These are phyloP conservation scores for Zymoseptoria passerinii DNA, from an alignment of 2,329 filamentous ascomycete species.

Conservation along the genomic window DNA sequence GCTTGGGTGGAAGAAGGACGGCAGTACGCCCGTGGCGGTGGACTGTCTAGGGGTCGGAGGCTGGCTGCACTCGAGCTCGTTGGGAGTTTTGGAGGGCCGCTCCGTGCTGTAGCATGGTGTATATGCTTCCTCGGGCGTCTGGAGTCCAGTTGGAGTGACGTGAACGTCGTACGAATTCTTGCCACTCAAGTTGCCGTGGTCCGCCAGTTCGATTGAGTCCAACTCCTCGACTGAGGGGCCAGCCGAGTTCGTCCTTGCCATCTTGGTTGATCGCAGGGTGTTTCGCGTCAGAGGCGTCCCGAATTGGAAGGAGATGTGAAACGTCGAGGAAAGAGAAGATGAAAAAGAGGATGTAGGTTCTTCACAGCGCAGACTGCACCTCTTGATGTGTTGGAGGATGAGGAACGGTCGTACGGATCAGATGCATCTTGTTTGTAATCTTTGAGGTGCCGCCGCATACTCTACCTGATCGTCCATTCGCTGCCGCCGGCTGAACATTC, in stretches of 20 bases:
- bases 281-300: slow-evolving; percentile 3
- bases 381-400: not conserved
- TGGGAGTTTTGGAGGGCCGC: slow-evolving; percentile 29
- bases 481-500: not conserved
- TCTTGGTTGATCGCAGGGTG: not conserved
- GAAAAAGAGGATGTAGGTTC: not conserved
- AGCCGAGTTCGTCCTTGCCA: slow-evolving; percentile 3
- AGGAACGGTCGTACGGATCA: not conserved
- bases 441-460: not conserved
- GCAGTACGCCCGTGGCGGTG: slow-evolving; percentile 42
- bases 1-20: slow-evolving; percentile 48
- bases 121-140: slow-evolving; percentile 7
- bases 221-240: slow-evolving; percentile 20
- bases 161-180: not conserved
- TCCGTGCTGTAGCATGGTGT: slow-evolving; percentile 17
- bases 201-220: slow-evolving; percentile 21
- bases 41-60: slow-evolving; percentile 39
- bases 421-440: not conserved
- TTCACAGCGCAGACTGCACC: not conserved
- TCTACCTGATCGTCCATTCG: not conserved
- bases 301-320: slow-evolving; percentile 2
- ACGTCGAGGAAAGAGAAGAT: not conserved
- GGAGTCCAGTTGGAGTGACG: slow-evolving; percentile 2
- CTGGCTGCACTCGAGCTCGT: slow-evolving; percentile 48
- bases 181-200: slow-evolving; percentile 11